Evolutionary conservation across 2,329 filamentous ascomycete genomes (phyloP), one percentile per base, ranked within the genome.

Genomic region (Aspergillus ibericus): DNA sequence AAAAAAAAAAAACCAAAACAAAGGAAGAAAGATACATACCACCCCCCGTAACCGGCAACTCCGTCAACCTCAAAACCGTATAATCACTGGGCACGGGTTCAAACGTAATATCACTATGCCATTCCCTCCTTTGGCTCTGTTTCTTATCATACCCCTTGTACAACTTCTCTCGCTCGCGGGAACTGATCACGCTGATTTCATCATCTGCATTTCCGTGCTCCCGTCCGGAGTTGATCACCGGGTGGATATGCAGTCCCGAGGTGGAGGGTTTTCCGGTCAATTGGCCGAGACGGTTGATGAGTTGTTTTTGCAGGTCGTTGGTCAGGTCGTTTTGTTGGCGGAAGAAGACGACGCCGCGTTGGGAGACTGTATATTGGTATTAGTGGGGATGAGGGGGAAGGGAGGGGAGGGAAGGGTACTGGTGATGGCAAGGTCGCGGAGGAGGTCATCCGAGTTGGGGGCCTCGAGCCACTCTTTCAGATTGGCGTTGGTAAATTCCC

Each of bases 331-430:
- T 74, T 60, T 84, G 82, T 46, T 78, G 77, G 47, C 81, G 79
- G 71, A 83, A 83, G 71, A 84, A 83, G 16, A 83, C 78, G 0
- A 84, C 81, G 1, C 82, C 81, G 6, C 81, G 76, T 60, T 82
- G 77, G 2, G 81, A 83, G 50, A 83, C 81, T 81, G 44, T 6
- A 5, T 0, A 5, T 0, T 7, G 34, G 52, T 36, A 42, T 38
- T 27, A 15, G 13, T 5, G n/a, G 5, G 20, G 18, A 2, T 5
- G 12, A 8, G 8, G 4, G 27, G 25, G 18, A 12, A 49, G 9
- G 46, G 15, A 16, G 16, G 13, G n/a, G 16, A 8, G 20, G 16
- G 38, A 15, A 27, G 40, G 58, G 55, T 35, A 75, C 73, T 63
- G 1, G 71, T 75, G 29, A 74, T 64, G 12, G 74, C 70, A n/a